phyloP scores from a whole-genome alignment of 108 stramenopile genomes.

The Skeletonema grethae region DNA sequence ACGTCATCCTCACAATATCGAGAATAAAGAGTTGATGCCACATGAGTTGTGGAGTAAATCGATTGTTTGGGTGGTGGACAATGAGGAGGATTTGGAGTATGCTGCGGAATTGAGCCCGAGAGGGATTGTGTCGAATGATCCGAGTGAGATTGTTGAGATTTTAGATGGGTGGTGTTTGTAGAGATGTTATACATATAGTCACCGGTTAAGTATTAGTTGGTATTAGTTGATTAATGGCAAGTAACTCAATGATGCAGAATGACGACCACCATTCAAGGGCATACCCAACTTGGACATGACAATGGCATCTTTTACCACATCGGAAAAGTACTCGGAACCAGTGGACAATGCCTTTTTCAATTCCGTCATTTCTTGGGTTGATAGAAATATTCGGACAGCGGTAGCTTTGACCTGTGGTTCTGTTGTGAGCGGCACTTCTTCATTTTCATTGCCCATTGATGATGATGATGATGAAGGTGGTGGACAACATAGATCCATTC shows the following conservation, averaged over 20 bases:
- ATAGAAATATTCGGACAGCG: conserved; percentile 41
- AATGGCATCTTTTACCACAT: conserved; percentile 29
- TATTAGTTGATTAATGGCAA: conserved; percentile 18
- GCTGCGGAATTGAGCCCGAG: conserved; percentile 16
- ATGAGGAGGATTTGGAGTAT: conserved; percentile 5
- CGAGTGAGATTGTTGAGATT: neutral
- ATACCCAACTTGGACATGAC: conserved; percentile 38
- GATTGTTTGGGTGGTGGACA: conserved; percentile 29
- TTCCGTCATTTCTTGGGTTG: conserved; percentile 32
- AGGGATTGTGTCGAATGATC: conserved; percentile 24
- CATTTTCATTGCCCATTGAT: neutral
- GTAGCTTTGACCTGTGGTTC: conserved; percentile 25
- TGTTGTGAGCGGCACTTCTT: neutral
- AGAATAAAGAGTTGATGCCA: neutral
- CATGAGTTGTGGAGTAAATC: conserved; percentile 12
- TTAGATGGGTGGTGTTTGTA: conserved; percentile 8
- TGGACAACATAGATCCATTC: conserved; percentile 72
- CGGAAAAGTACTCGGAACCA: conserved; percentile 39
- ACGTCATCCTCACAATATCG: conserved; percentile 7
- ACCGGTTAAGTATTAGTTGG: too few species aligned
- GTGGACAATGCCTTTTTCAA: conserved; percentile 23
- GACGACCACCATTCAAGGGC: neutral
- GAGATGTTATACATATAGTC: neutral
- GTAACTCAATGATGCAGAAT: conserved; percentile 29
- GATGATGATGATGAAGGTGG: conserved; percentile 16